Percentiles rank a stretch among this genome's conserved stretches.
Evolutionary conservation across 2,329 filamentous ascomycete species (phyloP).

Genomic region (Aspergillus awamori): DNA sequence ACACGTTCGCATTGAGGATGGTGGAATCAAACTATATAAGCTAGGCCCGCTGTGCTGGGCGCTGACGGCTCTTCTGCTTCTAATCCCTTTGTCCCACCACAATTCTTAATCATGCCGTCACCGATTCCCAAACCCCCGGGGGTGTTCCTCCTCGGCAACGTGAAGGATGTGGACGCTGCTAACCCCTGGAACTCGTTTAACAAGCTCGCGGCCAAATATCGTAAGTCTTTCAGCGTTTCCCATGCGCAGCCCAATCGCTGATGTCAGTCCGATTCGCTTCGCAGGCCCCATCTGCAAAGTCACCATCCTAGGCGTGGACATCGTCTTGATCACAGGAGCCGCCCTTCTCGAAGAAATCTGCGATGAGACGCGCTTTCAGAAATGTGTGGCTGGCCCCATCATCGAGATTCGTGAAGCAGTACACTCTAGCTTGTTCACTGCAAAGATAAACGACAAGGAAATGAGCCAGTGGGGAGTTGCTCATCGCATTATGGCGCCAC

Average conservation of each 20-base stretch:
- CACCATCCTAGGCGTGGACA: conserved; percentile 48
- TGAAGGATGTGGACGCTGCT: conserved; percentile 53
- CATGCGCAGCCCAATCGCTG: not conserved
- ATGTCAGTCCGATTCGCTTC: not conserved
- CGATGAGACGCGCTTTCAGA: conserved; percentile 65
- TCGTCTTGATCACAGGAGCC: conserved; percentile 57
- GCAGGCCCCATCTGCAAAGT: conserved; percentile 64
- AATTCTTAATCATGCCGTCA: conserved; percentile 42
- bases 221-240: conserved; percentile 30
- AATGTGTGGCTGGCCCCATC: conserved; percentile 56
- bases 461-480: conserved; percentile 66
- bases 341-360: conserved; percentile 66
- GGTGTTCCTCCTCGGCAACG: conserved; percentile 56
- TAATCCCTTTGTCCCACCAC: not conserved
- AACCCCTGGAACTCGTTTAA: conserved; percentile 57
- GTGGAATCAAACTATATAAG: not conserved
- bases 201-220: conserved; percentile 52
- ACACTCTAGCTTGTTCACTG: conserved; percentile 70
- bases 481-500: conserved; percentile 52
- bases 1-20: not conserved
- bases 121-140: conserved; percentile 57
- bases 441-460: conserved; percentile 39
- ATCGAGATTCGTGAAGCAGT: conserved; percentile 62
- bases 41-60: not conserved
- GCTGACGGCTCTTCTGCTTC: not conserved